Evolutionary conservation across 805 yeast genomes (phyloP).

Genomic region (Candida broadrunensis): DNA sequence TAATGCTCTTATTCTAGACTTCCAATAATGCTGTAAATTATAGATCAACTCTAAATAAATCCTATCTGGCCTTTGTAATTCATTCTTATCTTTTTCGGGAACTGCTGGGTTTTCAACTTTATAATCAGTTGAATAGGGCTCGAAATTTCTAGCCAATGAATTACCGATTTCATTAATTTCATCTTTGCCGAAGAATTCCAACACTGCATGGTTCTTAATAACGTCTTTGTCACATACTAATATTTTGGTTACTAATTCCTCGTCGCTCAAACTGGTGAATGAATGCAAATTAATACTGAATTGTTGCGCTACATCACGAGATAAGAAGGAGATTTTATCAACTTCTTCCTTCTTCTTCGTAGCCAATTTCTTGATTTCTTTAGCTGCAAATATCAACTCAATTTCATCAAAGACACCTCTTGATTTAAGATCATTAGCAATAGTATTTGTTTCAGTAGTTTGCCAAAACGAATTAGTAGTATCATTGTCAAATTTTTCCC

Average conservation of each 20-base stretch:
- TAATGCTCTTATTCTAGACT: slow-evolving; percentile 64
- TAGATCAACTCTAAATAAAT: slow-evolving; percentile 65
- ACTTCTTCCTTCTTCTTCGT: slow-evolving; percentile 40
- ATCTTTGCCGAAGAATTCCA: slow-evolving; percentile 71
- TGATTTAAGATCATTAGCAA: slow-evolving; percentile 49
- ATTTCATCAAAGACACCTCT: slow-evolving; percentile 66
- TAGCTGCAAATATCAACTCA: slow-evolving; percentile 58
- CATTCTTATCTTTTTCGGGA: slow-evolving; percentile 55
- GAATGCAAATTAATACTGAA: slow-evolving; percentile 75
- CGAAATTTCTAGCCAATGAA: slow-evolving; percentile 51
- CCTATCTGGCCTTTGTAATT: slow-evolving; percentile 67
- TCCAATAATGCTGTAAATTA: slow-evolving; percentile 71
- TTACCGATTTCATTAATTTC: slow-evolving; percentile 60
- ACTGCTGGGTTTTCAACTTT: slow-evolving; percentile 21
- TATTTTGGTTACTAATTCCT: slow-evolving; percentile 52
- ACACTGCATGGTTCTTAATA: slow-evolving; percentile 50
- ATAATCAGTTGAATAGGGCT: slow-evolving; percentile 61
- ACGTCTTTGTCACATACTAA: slow-evolving; percentile 59
- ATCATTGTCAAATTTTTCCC: slow-evolving; percentile 66
- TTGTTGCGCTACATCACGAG: slow-evolving; percentile 74
- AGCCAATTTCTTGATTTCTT: slow-evolving; percentile 45
- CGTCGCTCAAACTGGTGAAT: slow-evolving; percentile 51
- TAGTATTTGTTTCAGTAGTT: slow-evolving; percentile 35
- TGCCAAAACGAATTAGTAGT: slow-evolving; percentile 65
- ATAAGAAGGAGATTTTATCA: slow-evolving; percentile 52